Evolutionary conservation across 1,139 yeast genomes (phyloP).

Genomic region (Suhomyces yuchorum): DNA sequence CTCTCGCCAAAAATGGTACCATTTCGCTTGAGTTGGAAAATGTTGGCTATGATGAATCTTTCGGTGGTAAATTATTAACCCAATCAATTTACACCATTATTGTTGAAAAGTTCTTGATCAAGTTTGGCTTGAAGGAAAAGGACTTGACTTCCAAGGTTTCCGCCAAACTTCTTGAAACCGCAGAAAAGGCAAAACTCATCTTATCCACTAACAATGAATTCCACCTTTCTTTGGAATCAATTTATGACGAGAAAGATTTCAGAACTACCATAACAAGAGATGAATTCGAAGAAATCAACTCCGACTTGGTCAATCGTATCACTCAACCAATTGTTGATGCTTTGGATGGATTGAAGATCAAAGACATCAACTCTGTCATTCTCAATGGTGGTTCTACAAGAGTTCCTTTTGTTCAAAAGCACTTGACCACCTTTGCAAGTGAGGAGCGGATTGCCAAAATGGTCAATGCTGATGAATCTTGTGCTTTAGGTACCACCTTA

Average conservation of each 20-base stretch:
- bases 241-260: slow-evolving; percentile 74
- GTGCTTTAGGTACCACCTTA: slow-evolving; percentile 84
- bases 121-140: slow-evolving; percentile 38
- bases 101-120: slow-evolving; percentile 54
- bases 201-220: slow-evolving; percentile 87
- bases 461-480: slow-evolving; percentile 95
- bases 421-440: slow-evolving; percentile 54
- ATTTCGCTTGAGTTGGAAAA: slow-evolving; percentile 65
- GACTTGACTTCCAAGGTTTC: slow-evolving; percentile 56
- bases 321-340: slow-evolving; percentile 60
- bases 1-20: slow-evolving; percentile 44
- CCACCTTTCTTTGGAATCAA: slow-evolving; percentile 66
- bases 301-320: slow-evolving; percentile 47
- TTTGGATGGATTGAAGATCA: slow-evolving; percentile 36
- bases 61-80: slow-evolving; percentile 82
- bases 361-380: slow-evolving; percentile 65
- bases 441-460: slow-evolving; percentile 74
- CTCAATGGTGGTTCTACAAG: slow-evolving; percentile 92
- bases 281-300: slow-evolving; percentile 68
- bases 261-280: slow-evolving; percentile 64
- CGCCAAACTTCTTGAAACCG: slow-evolving; percentile 73
- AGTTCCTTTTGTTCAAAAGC: slow-evolving; percentile 80
- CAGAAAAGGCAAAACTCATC: slow-evolving; percentile 85
- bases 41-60: slow-evolving; percentile 60
- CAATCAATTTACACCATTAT: slow-evolving; percentile 62